Evolutionary conservation across 2,329 filamentous ascomycete genomes (phyloP).

Genomic region (Monilinia fructicola): DNA sequence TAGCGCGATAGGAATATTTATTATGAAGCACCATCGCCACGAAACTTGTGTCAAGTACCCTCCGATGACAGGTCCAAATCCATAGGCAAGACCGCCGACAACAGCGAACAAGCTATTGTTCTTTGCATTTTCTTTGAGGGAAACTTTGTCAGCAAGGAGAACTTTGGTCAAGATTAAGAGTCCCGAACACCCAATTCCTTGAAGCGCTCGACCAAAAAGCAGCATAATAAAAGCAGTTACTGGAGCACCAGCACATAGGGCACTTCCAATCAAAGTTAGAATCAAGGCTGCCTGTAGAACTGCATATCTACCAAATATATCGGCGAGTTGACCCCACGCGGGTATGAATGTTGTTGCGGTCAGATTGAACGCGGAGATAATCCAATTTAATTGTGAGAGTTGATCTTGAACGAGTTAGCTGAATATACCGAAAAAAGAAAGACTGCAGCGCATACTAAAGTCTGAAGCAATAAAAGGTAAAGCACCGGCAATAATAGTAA

Average conservation of each 20-base stretch:
- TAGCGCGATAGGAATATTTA: conserved; percentile 58
- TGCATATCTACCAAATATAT: conserved; percentile 63
- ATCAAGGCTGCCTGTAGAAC: conserved; percentile 58
- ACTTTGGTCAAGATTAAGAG: conserved; percentile 60
- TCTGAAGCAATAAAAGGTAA: conserved; percentile 63
- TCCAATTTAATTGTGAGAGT: conserved; percentile 64
- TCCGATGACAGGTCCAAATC: conserved; percentile 58
- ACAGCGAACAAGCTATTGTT: conserved; percentile 64
- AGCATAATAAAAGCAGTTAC: conserved; percentile 56
- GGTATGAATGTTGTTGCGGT: conserved; percentile 67
- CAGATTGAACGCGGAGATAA: conserved; percentile 67
- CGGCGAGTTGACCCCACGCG: conserved; percentile 62
- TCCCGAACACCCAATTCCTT: conserved; percentile 62
- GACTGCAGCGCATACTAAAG: conserved; percentile 50
- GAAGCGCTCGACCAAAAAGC: conserved; percentile 61
- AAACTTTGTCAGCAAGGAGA: conserved; percentile 65
- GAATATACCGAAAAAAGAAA: not conserved
- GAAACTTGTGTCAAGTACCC: conserved; percentile 52
- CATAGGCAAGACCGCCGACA: conserved; percentile 58
- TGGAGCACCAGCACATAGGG: conserved; percentile 59
- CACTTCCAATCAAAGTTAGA: conserved; percentile 58
- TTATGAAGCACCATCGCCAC: conserved; percentile 68
- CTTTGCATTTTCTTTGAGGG: conserved; percentile 58
- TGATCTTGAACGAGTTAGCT: conserved; percentile 44
- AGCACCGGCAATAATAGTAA: conserved; percentile 62